Evolutionary conservation across 345 rosid genomes (phyloP), one percentile per base, ranked within the genome.

Genomic region (Brassica napus): DNA sequence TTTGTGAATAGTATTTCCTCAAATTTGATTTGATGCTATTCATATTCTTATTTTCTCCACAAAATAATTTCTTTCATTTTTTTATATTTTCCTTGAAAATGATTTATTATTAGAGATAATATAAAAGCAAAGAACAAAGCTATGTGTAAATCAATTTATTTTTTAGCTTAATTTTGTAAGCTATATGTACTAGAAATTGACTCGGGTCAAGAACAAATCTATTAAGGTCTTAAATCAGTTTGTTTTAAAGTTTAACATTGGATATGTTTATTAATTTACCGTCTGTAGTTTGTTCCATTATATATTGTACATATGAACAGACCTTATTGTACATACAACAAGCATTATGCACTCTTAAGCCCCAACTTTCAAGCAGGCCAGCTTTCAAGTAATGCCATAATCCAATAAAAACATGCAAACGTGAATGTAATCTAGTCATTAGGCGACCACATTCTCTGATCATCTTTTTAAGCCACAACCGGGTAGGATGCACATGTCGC

Each of bases 401-500:
- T 54, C 71, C 67, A 44, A 68, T 64, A 74, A 26, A 62, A 73
- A 49, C 65, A 8, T 34, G 21, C 58, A n/a, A 26, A 31, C 26
- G 14, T 47, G 1, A 47, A 11, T 37, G 49, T 59, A 54, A 52
- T 11, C 28, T 60, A 32, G 47, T 61, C 39, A 34, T 68, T 35
- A 74, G 68, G 11, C 71, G 69, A 69, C 65, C 59, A 79, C 54
- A 67, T 24, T 68, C 4, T 10, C 75, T 60, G 60, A 54, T 28
- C 59, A 64, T 42, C 76, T 63, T 42, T 5, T 54, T 82, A 91
- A 11, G 92, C 93, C 44, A 93, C 91, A 69, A 88, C 32, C 0
- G 98, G 97, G 83, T 90, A 91, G 11, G 98, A 92, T 72, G 99
- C 97, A 71, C 99, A 95, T 55, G 98, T 91, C 30, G 98, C 93